Evolutionary conservation across 305 asterid species (phyloP), one percentile per base, ranked within the genome.

Genomic region (Caryopteris hybrid): DNA sequence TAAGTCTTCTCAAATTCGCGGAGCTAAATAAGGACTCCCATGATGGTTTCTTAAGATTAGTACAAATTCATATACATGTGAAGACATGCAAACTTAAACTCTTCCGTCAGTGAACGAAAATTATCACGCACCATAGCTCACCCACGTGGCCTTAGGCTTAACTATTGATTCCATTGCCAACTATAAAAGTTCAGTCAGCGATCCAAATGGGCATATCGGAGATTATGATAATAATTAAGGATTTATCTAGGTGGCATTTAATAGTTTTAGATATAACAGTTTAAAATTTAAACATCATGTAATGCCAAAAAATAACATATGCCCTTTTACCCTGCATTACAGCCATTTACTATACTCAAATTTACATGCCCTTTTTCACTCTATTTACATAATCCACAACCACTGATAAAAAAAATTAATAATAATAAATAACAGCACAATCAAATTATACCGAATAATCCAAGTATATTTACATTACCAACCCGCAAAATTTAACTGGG

Each of bases 1-100:
- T 47, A 59, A 48, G 64, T 52, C 47, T 46, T 67, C 69, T 39
- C 45, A 76, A 58, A 59, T 56, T 36, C 10, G 53, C 31, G 16
- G 56, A 59, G 41, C 74, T 22, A 54, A 68, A 64, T 21, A 47
- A 68, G 51, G 45, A 41, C 52, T 33, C 17, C 39, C 14, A 22
- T 47, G 53, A 67, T 17, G 62, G 63, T 36, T 17, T 27, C 38
- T 57, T 59, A 57, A 59, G 50, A 61, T 56, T 29, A 61, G 53
- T 23, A 61, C 36, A 16, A 38, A 63, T 64, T 53, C 27, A 5
- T n/a, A 18, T 16, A 18, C 27, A 27, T 16, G 43, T 45, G 3
- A 38, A 23, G 39, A 55, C 16, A 13, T 36, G 34, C 43, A 22
- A 59, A 50, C 33, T 14, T 25, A 31, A 38, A 39, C 36, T 27